Percentiles rank a stretch among this genome's conserved stretches.
These are phyloP conservation scores for Austroboletus niveus DNA, from an alignment of 1,284 basidiomycete species.

Conservation along the genomic window DNA sequence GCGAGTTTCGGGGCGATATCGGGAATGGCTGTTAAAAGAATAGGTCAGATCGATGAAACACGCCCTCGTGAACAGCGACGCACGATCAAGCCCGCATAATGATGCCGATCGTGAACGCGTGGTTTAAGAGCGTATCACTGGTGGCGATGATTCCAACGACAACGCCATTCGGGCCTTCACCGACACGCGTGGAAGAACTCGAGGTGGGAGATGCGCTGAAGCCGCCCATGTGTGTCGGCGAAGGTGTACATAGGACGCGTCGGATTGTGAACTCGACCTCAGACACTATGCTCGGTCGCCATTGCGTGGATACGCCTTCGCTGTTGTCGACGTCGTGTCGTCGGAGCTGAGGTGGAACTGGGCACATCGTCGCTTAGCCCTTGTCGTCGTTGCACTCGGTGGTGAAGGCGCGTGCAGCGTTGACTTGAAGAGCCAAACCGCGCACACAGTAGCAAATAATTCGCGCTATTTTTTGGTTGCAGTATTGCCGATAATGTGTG, in stretches of 20 bases:
- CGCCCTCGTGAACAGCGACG: too few species aligned
- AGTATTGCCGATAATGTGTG: too few species aligned
- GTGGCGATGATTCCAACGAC: constrained; percentile 31
- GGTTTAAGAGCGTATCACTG: constrained; percentile 33
- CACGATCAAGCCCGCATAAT: constrained; percentile 34
- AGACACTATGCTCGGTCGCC: too few species aligned
- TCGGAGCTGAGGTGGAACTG: too few species aligned
- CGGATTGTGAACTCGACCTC: constrained; percentile 20
- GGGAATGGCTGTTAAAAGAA: constrained; percentile 24
- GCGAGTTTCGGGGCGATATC: constrained; percentile 39
- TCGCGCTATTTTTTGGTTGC: too few species aligned
- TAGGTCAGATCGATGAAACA: neutral
- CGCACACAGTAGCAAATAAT: too few species aligned
- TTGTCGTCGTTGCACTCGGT: too few species aligned
- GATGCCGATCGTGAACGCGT: constrained; percentile 29
- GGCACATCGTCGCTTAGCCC: too few species aligned
- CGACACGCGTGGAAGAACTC: constrained; percentile 35
- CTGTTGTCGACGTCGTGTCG: too few species aligned
- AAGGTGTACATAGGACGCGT: constrained; percentile 21
- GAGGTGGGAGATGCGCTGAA: constrained; percentile 22
- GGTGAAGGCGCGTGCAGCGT: too few species aligned
- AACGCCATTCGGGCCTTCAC: constrained; percentile 10
- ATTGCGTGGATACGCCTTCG: too few species aligned
- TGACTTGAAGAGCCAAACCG: too few species aligned
- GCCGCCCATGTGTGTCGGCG: neutral